Base-by-base conservation (phyloP, 164 flowering plant species). In the Platanus orientalis region DNA sequence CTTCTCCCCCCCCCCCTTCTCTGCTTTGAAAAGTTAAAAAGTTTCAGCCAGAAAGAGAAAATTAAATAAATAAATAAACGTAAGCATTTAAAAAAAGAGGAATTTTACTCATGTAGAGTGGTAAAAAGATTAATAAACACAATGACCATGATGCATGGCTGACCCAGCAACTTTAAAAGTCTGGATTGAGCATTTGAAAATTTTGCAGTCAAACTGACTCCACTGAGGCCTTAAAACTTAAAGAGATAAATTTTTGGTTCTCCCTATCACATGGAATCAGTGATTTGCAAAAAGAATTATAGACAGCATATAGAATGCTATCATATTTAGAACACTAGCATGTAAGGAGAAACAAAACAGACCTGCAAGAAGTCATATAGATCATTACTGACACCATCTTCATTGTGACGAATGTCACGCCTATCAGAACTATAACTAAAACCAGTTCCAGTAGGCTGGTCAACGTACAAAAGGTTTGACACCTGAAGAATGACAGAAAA, bases 401-500 rank as follows among this genome's bases (percentile, higher is more conserved):
- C 79, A 26, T 61, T 28, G 29, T 65, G 74, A 14, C 82, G 76
- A 54, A 71, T 55, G 47, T 78, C 79, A 32, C 71, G 71, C 0
- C 32, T 42, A 54, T 70, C 75, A 39, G 77, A 73, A 49, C 62
- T 75, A 51, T 75, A 78, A 59, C 82, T 78, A 62, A 78, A 78
- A 27, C 82, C 82, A 28, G 82, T 78, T 54, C 82, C 82, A 51
- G 66, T 72, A 25, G 82, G 82, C 55, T 78, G 82, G 45, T 78
- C 82, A 50, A 78, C 77, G 42, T 64, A 78, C 13, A 78, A 53
- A 26, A 78, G 71, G 61, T 78, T 75, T 52, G 82, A 75, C 51
- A 54, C 77, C 82, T 78, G 75, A 42, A 65, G 42, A 65, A 50
- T 39, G 13, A 32, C 28, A 56, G 0, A 40, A 14, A 32, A 57